A percentile compares a stretch with the other conserved stretches of the same genome.
These are phyloP conservation scores for Clarireedia homoeocarpa DNA, from an alignment of 2,329 filamentous ascomycete genomes.

Conservation along the genomic window DNA sequence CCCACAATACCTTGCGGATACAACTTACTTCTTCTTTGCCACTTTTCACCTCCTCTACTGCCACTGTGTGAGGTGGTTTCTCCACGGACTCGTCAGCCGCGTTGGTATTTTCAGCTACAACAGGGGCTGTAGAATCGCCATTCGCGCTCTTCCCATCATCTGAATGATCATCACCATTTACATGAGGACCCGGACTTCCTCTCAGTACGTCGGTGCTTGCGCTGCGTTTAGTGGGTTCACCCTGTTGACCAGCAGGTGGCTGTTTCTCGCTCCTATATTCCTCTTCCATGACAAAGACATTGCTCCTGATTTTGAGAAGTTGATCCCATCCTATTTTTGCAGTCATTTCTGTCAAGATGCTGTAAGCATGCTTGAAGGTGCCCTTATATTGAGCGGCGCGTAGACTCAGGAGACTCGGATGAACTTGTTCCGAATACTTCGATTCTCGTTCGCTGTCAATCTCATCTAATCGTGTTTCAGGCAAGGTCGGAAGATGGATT, in stretches of 20 bases:
- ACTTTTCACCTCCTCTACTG: conserved; percentile 68
- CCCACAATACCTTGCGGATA: conserved; percentile 12
- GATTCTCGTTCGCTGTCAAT: conserved; percentile 87
- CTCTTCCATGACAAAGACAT: conserved; percentile 99
- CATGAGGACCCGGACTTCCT: conserved; percentile 54
- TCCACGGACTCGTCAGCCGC: conserved; percentile 46
- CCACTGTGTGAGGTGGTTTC: conserved; percentile 71
- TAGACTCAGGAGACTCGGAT: conserved; percentile 76
- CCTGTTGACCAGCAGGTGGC: conserved; percentile 40
- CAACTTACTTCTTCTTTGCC: conserved; percentile 60
- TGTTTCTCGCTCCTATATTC: conserved; percentile 90
- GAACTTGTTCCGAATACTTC: conserved; percentile 75
- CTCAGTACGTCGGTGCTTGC: conserved; percentile 73
- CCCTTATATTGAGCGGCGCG: conserved; percentile 87
- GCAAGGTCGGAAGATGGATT: conserved; percentile 76
- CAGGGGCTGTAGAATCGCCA: conserved; percentile 21
- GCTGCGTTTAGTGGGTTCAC: conserved; percentile 49
- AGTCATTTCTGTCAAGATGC: conserved; percentile 89
- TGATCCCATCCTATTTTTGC: conserved; percentile 98
- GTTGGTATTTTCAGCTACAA: conserved; percentile 22
- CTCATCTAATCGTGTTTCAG: conserved; percentile 87
- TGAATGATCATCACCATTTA: conserved; percentile 34
- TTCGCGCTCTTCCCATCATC: conserved; percentile 28
- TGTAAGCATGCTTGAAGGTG: conserved; percentile 92
- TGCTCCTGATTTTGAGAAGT: conserved; percentile 85